These are phyloP conservation scores for Thielaviopsis euricoi DNA, from an alignment of 2,329 filamentous ascomycete genomes.

Conservation along the genomic window DNA sequence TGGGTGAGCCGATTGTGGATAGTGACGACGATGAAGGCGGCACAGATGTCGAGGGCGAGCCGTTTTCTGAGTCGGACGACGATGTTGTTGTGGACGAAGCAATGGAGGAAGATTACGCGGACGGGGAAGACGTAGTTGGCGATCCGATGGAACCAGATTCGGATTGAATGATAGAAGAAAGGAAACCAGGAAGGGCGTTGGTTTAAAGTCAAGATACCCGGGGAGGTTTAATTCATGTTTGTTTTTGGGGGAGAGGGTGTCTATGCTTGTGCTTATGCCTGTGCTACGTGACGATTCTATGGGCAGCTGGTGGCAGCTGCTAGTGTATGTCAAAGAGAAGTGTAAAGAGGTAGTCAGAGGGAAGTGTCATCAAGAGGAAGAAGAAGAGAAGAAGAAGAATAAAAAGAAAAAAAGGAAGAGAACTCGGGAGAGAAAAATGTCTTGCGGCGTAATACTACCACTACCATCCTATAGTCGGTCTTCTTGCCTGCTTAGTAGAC, in stretches of 20 bases:
- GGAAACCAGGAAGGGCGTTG: not conserved
- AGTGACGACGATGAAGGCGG: constrained; percentile 23
- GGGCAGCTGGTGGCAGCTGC: not conserved
- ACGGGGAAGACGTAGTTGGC: constrained; percentile 35
- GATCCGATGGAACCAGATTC: constrained; percentile 16
- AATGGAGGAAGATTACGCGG: constrained; percentile 19
- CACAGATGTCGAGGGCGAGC: constrained; percentile 18
- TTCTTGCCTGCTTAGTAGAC: not conserved
- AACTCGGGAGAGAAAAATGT: not conserved
- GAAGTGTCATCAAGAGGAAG: too few species aligned
- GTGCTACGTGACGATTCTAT: too few species aligned
- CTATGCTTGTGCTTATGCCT: too few species aligned
- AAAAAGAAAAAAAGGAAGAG: not conserved
- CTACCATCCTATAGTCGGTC: not conserved
- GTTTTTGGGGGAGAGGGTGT: too few species aligned
- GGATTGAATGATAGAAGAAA: not conserved
- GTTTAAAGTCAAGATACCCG: not conserved
- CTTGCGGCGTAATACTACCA: not conserved
- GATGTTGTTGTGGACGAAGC: constrained; percentile 32
- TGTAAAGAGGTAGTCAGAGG: too few species aligned
- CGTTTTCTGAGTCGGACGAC: constrained; percentile 24
- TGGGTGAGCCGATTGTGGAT: constrained; percentile 30
- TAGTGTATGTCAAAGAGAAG: too few species aligned
- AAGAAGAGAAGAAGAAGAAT: too few species aligned
- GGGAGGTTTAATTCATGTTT: not conserved